Evolutionary conservation across 495 filamentous ascomycete species (phyloP), one percentile per base, ranked within the genome.

Genomic region (Hypomontagnella submonticulosa): DNA sequence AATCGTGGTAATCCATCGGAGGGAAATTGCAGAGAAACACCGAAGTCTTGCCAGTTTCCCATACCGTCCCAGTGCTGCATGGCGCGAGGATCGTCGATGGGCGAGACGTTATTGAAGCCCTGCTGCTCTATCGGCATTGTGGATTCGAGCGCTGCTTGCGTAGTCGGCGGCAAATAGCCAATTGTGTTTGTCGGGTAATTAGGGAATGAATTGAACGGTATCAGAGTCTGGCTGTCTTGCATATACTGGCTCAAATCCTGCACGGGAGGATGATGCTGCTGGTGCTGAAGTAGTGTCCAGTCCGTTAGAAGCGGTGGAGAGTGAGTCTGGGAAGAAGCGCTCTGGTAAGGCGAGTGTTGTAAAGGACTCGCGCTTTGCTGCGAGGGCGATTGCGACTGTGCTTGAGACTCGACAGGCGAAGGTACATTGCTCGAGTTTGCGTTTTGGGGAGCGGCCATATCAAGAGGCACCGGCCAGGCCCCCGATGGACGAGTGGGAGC

Each of bases 41-140:
- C 86, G 63, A 92, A 88, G 70, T 92, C 89, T 64, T 90, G 89
- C 82, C 90, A 92, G 34, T 90, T 85, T 59, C 88, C 79, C 80
- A 83, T 82, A 4, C 75, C 68, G 43, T 73, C 75, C 77, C 77
- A 82, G 19, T 74, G 72, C 40, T 87, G 84, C 72, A 92, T 86
- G 59, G 86, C 80, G 40, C 90, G 88, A 52, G 88, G 82, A 40
- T 85, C 85, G 7, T 89, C 84, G 52, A 91, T 81, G 46, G 81
- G 81, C 19, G 89, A 83, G 55, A 93, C 79, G 71, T 87, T 74
- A 63, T 59, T 75, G 65, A 82, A 93, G 3, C 85, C 77, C 37
- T 83, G 79, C 36, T 83, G 79, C 49, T 91, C 89, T 73, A 93
- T 78, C n/a, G 82, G 79, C 54, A 92, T 74, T 61, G 83, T 81